Evolutionary conservation across 345 rosid genomes (phyloP).

Genomic region (Salix koriyanagi): DNA sequence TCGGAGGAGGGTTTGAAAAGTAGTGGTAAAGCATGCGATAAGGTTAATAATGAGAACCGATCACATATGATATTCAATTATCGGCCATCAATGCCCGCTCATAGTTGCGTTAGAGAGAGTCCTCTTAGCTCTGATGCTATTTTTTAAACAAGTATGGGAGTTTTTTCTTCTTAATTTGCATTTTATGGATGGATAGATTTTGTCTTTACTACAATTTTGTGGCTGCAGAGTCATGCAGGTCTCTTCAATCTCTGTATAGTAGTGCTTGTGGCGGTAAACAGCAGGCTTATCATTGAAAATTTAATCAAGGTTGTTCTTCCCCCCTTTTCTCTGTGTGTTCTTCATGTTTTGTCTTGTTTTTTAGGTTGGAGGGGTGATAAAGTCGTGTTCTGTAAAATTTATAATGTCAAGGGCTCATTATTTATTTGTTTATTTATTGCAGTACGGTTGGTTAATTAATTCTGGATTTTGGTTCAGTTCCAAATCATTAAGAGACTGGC

Average conservation of each 20-base stretch:
- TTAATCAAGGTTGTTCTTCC: conserved; percentile 69
- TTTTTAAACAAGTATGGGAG: conserved; percentile 62
- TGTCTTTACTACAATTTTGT: background rate
- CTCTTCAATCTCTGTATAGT: conserved; percentile 94
- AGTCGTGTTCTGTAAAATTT: no score
- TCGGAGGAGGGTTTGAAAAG: no score
- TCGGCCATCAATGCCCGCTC: conserved; percentile 83
- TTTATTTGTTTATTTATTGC: conserved; percentile 22
- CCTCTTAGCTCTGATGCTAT: conserved; percentile 87
- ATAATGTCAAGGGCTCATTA: no score
- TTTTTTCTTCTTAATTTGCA: background rate
- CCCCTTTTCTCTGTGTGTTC: background rate
- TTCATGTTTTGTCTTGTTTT: no score
- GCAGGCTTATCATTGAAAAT: conserved; percentile 95
- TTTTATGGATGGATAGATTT: background rate
- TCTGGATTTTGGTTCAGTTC: conserved; percentile 97
- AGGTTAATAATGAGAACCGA: conserved; percentile 21
- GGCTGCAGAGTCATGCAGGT: conserved; percentile 91
- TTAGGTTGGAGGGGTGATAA: no score
- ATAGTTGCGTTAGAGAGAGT: conserved; percentile 63
- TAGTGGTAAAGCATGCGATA: background rate
- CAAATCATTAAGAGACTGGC: conserved; percentile 89
- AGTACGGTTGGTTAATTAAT: conserved; percentile 94
- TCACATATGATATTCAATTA: conserved; percentile 41
- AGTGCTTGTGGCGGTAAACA: conserved; percentile 93